Base-by-base conservation (phyloP, 768 basidiomycete species). In the Podaxis sp. region DNA sequence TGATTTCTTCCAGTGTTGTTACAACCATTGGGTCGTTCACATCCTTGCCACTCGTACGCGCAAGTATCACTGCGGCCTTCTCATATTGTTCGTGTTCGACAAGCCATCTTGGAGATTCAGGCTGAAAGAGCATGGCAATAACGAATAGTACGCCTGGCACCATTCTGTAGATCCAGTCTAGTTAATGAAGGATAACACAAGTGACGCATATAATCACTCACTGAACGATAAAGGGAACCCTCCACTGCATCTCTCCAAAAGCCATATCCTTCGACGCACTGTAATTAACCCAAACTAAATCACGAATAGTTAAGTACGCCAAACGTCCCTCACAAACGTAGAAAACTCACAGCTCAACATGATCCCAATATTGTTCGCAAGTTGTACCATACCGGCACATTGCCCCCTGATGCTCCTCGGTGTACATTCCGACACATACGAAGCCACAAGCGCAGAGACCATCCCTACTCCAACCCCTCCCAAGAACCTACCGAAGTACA, bases 391-490 rank as follows among this genome's bases (percentile, higher is more conserved):
- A 3, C 81, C 79, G 3, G 83, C 81, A 57, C 82, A 82, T 8
- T 82, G 75, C 2, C 83, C 83, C 36, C 83, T 76, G 49, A 84
- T 82, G 12, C 71, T 67, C 57, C 71, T 77, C 2, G 82, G 82
- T 2, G 77, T 75, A 53, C 76, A 82, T 67, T 85, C 84, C 0
- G 81, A 82, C 12, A 83, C 75, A 53, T 84, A 85, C 0, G 80
- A 74, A 15, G 82, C 82, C 4, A 82, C 77, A 1, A 84, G 69
- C 2, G 81, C 80, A 1, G 79, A 76, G 3, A 80, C 74, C 76
- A 82, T 80, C n/a, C 85, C 85, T 29, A 87, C 78, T 8, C 87
- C 86, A 55, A 87, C 74, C 19, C 89, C 88, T 6, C 82, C 79
- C 0, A 89, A 59, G 71, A 88, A 88, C 3, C 85, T 78, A 57